Base-by-base conservation (phyloP, 345 rosid species). In the Salix udensis region DNA sequence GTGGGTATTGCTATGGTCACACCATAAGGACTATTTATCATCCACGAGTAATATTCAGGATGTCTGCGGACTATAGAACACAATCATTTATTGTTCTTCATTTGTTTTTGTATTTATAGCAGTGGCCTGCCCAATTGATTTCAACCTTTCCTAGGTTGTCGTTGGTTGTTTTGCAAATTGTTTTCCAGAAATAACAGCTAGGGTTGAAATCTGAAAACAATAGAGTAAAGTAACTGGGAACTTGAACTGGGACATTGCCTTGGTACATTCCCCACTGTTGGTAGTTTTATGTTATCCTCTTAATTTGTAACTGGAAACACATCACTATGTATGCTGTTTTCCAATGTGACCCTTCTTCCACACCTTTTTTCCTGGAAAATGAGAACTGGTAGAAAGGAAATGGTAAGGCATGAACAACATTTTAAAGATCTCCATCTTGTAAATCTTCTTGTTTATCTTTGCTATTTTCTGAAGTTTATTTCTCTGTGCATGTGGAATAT, bases 1-100 rank as follows among this genome's bases (percentile, higher is more conserved):
- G 98, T 96, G 85, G 79, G 98, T 88, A 64, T 40, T 81, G 48
- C 80, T 74, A 73, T 26, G 75, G 67, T 78, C 67, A 68, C 78
- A 81, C 70, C 78, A 72, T 61, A 80, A 74, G 21, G 64, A 65
- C 11, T 81, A 39, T 58, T 71, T 75, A 66, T 68, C 66, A 62
- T 82, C 73, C 48, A 26, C 77, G 19, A 65, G 68, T 55, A 66
- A 21, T 44, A 48, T 72, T 40, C 48, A 64, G 77, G 74, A 74
- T 44, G 19, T 79, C 84, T 70, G 13, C 67, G 67, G 62, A 52
- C 31, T 28, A 14, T 68, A 68, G 21, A 36, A 21, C 50, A 14
- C 23, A 4, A 58, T 60, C 13, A n/a, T 34, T 37, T 69, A 10
- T 53, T 8, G 39, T 1, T 64, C 8, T 77, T 31, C 13, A 4